Base-by-base conservation (phyloP, 306 rosid species). In the Inga leiocalycina region DNA sequence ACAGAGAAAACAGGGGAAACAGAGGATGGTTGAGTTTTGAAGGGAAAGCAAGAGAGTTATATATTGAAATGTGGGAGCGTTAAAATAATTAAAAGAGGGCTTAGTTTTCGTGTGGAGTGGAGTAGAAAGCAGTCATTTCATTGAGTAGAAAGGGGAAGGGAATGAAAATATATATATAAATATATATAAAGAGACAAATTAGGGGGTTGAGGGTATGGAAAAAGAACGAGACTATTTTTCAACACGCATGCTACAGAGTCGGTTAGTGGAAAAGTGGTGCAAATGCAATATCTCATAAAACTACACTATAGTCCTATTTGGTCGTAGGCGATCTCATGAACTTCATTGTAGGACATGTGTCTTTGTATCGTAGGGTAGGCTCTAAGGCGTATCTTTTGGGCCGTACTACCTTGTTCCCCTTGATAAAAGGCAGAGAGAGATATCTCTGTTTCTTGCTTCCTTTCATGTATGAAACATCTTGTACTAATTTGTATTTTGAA, bases 181-280 rank as follows among this genome's bases (percentile, higher is more conserved):
- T 27, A 27, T 27, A 27, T 57, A 57, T n/a, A 59, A 52, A 83
- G 44, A 44, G 27, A 24, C 61, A 64, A 30, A 51, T 74, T 35
- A 52, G 70, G 74, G 79, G 37, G 3, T 71, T 65, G 76, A 83
- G 82, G 79, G 32, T 75, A 43, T 76, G 75, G 52, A 79, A 66
- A 62, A 24, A 12, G 68, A 12, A 27, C 70, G 88, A 83, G 77
- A 57, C 19, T 54, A 78, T 86, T 87, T 82, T 85, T 94, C 95
- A 84, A 92, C 91, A 87, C 92, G 94, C 93, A 89, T 92, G 97
- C 89, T 54, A 39, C 66, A 86, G 74, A 73, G 91, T 78, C 85
- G 89, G 94, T 78, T 79, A 86, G 94, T 91, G 87, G 95, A 79
- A 52, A 82, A 82, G 78, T 79, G 83, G 87, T 78, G 79, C 71